phyloP scores from a whole-genome alignment of 495 filamentous ascomycete genomes.

The Aspergillus carlsbadensis region DNA sequence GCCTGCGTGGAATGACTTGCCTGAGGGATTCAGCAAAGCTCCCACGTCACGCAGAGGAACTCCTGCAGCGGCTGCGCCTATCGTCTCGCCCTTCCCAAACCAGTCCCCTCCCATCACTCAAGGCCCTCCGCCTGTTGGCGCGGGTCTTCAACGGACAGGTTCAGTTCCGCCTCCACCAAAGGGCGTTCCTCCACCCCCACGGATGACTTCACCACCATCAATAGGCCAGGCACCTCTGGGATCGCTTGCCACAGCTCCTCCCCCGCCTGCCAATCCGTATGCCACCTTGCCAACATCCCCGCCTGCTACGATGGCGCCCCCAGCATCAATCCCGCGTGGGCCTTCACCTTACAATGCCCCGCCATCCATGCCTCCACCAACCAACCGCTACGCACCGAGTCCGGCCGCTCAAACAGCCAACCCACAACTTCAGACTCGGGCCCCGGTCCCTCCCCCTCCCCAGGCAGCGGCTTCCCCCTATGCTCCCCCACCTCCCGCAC shows the following conservation, averaged over 20 bases:
- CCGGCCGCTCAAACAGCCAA: slow-evolving; percentile 57
- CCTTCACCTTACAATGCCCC: slow-evolving; percentile 88
- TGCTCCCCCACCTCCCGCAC: slow-evolving; percentile 47
- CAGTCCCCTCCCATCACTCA: slow-evolving; percentile 57
- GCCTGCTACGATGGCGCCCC: slow-evolving; percentile 37
- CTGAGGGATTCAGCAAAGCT: slow-evolving; percentile 74
- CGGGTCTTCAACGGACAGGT: slow-evolving; percentile 40
- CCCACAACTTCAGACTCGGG: slow-evolving; percentile 42
- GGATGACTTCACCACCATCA: slow-evolving; percentile 53
- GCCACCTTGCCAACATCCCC: slow-evolving; percentile 51
- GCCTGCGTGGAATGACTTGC: slow-evolving; percentile 92
- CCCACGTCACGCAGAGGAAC: slow-evolving; percentile 68
- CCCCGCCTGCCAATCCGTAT: slow-evolving; percentile 68
- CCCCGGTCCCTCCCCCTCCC: slow-evolving; percentile 48
- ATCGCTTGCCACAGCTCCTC: slow-evolving; percentile 38
- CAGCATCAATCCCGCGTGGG: slow-evolving; percentile 65
- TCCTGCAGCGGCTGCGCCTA: slow-evolving; percentile 57
- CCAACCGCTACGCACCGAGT: slow-evolving; percentile 83
- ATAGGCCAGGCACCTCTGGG: slow-evolving; percentile 42
- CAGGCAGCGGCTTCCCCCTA: slow-evolving; percentile 59
- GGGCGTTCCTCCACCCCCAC: slow-evolving; percentile 50
- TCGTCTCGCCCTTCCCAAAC: slow-evolving; percentile 67
- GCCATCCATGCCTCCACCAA: slow-evolving; percentile 67
- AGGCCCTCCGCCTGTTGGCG: slow-evolving; percentile 40
- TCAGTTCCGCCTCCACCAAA: slow-evolving; percentile 56